Base-by-base conservation (phyloP, 371 early-diverging fungal species). In the Apophysomyces variabilis region DNA sequence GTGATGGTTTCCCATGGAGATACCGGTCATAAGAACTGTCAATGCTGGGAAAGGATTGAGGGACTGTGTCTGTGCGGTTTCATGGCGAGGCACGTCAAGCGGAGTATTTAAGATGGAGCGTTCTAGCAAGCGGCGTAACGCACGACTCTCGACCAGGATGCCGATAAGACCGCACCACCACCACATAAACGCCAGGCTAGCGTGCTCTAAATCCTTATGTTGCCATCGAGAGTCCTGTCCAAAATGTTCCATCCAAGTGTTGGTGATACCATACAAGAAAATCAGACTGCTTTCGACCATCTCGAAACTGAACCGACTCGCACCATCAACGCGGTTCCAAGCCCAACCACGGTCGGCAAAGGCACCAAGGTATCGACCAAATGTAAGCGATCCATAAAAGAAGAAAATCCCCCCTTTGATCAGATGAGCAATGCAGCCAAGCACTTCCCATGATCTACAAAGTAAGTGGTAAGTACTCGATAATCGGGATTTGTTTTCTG, bases 241-340 rank as follows among this genome's bases (percentile, higher is more conserved):
- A 75, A 88, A 81, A 65, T 88, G 89, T 62, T 88, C 89, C 71
- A 87, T 78, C 77, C 87, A 88, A 3, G 89, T 87, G 63, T 88
- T 88, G 57, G 86, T 82, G 57, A 87, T 85, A 57, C 89, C 89
- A 74, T 87, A 88, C 11, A 65, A 69, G 67, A 86, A 85, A 26
- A 88, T 88, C 35, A 84, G 65, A 5, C 61, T 18, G 3, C 64
- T 68, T 61, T 83, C 83, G 45, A 83, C 76, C 78, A 78, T 78
- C 67, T 83, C 83, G 73, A 83, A 83, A 39, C 79, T 78, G 58
- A 72, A 80, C 8, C 67, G 66, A 64, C 70, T 71, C 6, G 71
- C 80, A 32, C 72, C 68, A 32, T 77, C 70, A 8, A 75, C 58
- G 11, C 70, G 65, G 45, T 83, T 83, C 83, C 83, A 83, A 54